Evolutionary conservation across 495 filamentous ascomycete species (phyloP).

Genomic region (Hypoxylon subgilvum): DNA sequence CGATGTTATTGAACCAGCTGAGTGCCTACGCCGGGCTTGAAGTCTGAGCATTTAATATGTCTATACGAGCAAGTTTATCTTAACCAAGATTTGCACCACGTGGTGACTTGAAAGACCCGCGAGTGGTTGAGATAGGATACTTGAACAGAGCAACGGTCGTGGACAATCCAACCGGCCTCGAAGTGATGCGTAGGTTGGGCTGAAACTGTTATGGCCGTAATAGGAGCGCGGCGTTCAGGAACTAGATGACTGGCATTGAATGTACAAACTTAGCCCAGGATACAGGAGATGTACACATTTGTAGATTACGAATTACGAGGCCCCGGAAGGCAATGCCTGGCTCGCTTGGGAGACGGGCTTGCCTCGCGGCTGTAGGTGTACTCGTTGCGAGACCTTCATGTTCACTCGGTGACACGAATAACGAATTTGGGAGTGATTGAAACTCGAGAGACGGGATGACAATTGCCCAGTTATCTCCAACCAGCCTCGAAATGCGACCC

Average conservation of each 20-base stretch:
- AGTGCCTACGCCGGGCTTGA: slow-evolving; percentile 73
- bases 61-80: not conserved
- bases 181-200: slow-evolving; percentile 4
- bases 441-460: no score
- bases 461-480: no score
- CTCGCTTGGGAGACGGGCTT: no score
- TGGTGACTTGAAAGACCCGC: not conserved
- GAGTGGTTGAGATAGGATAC: slow-evolving; percentile 3
- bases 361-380: no score
- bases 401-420: no score
- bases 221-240: slow-evolving; percentile 36
- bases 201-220: slow-evolving; percentile 11
- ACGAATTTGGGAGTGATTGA: no score
- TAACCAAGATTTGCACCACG: not conserved
- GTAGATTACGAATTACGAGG: slow-evolving; percentile 27
- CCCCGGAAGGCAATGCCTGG: no score
- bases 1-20: slow-evolving; percentile 71
- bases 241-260: slow-evolving; percentile 30
- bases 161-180: not conserved
- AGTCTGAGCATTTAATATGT: slow-evolving; percentile 37
- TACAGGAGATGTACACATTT: slow-evolving; percentile 33
- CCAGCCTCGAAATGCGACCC: no score
- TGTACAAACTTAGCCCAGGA: slow-evolving; percentile 33
- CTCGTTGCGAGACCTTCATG: no score
- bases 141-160: not conserved